Percentiles rank a stretch among this genome's conserved stretches.
Evolutionary conservation across 345 rosid genomes (phyloP).

Genomic region (Leavenworthia alabamica): DNA sequence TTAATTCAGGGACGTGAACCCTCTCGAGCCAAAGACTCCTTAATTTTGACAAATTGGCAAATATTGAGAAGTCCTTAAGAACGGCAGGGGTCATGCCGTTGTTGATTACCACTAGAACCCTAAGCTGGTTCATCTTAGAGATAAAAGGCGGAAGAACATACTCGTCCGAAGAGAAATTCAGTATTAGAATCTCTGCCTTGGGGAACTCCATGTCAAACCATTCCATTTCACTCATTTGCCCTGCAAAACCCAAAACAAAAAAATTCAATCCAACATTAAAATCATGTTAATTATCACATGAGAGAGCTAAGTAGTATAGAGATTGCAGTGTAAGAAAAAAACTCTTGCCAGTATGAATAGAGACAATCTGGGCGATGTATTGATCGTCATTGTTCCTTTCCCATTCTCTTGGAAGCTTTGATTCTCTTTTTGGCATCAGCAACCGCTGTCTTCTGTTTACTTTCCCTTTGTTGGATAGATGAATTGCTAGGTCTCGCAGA

Average conservation of each 20-base stretch:
- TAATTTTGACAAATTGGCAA: constrained; percentile 41
- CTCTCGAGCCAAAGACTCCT: constrained; percentile 84
- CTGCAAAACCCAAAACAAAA: too few relatives aligned
- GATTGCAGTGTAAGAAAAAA: background rate
- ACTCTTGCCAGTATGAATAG: constrained; percentile 58
- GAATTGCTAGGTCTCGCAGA: constrained; percentile 71
- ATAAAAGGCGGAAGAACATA: constrained; percentile 75
- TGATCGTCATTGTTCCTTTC: constrained; percentile 49
- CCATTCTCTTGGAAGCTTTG: constrained; percentile 65
- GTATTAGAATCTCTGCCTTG: constrained; percentile 66
- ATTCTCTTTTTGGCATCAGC: constrained; percentile 64
- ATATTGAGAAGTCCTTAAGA: constrained; percentile 43
- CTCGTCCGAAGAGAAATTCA: constrained; percentile 52
- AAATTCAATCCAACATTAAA: background rate
- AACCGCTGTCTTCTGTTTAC: constrained; percentile 47
- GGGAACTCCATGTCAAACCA: constrained; percentile 79
- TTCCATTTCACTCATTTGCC: constrained; percentile 83
- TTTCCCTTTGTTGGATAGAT: constrained; percentile 49
- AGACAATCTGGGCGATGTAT: constrained; percentile 64
- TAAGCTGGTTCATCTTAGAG: constrained; percentile 54
- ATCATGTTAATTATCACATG: too few relatives aligned
- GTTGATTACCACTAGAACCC: constrained; percentile 65
- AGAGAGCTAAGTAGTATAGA: too few relatives aligned
- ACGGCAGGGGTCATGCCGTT: constrained; percentile 41
- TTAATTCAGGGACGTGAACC: constrained; percentile 39